Conservation (phyloP, 768 basidiomycete species). For the Leucocoprinus sp. region DNA sequence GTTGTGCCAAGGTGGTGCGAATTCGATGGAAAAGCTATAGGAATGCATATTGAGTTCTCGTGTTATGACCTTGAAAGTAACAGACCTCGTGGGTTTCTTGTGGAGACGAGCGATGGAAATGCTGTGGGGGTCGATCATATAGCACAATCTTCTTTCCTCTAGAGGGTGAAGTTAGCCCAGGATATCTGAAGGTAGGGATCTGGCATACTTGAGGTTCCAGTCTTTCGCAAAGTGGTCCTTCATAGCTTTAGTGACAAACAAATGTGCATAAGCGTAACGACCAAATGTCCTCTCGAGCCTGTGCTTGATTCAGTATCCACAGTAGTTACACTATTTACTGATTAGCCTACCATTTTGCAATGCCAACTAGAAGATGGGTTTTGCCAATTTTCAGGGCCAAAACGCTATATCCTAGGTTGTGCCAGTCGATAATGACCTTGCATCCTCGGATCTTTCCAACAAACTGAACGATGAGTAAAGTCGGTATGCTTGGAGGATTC, state of each 20-base stretch:
- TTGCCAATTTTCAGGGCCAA: slow-evolving; percentile 75
- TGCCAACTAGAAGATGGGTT: slow-evolving; percentile 56
- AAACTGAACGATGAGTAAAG: slow-evolving; percentile 78
- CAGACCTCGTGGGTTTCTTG: slow-evolving; percentile 71
- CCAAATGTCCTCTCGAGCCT: slow-evolving; percentile 89
- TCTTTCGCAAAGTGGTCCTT: slow-evolving; percentile 54
- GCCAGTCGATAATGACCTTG: slow-evolving; percentile 97
- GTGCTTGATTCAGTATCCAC: not conserved
- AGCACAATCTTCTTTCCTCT: slow-evolving; percentile 78
- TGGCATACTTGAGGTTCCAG: slow-evolving; percentile 63
- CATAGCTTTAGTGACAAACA: slow-evolving; percentile 93
- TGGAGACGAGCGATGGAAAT: slow-evolving; percentile 65
- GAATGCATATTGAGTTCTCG: slow-evolving; percentile 3
- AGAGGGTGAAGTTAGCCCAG: slow-evolving; percentile 1
- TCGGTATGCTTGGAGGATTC: slow-evolving; percentile 97
- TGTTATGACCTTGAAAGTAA: not conserved
- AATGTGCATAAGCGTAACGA: slow-evolving; percentile 71
- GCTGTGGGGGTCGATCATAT: slow-evolving; percentile 84
- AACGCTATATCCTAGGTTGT: slow-evolving; percentile 94
- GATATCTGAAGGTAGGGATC: not conserved
- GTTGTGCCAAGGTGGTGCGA: slow-evolving; percentile 25
- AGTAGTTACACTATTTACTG: not conserved
- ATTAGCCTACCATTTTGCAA: slow-evolving; percentile 61
- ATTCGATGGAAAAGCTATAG: slow-evolving; percentile 45
- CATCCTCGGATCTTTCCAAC: slow-evolving; percentile 60